Percentiles rank a stretch among this genome's conserved stretches.
Evolutionary conservation across 371 early-diverging fungal species (phyloP).

Genomic region (Circinella umbellata): DNA sequence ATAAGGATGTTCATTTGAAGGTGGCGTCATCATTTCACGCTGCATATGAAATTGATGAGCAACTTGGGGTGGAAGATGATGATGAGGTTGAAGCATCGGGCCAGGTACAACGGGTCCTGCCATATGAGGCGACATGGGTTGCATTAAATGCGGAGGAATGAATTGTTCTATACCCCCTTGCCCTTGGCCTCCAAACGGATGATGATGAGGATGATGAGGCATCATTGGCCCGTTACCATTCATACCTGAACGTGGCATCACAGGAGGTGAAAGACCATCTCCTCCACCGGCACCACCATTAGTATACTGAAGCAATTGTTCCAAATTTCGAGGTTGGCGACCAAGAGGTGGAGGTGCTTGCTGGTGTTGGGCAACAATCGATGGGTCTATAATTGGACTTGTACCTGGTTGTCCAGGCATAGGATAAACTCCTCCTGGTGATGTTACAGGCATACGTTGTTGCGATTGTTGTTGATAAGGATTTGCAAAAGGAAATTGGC

Average conservation of each 20-base stretch:
- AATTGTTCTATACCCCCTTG: constrained; percentile 28
- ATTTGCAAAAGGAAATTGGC: neutral
- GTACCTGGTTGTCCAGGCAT: neutral
- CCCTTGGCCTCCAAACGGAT: constrained; percentile 16
- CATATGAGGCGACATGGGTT: constrained; percentile 40
- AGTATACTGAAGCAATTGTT: constrained; percentile 17
- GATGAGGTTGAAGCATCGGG: constrained; percentile 39
- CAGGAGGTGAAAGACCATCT: constrained; percentile 10
- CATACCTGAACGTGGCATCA: constrained; percentile 2
- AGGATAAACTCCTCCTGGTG: constrained; percentile 11
- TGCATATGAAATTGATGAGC: constrained; percentile 31
- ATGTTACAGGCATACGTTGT: constrained; percentile 17
- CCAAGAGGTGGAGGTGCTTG: neutral
- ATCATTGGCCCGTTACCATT: constrained; percentile 15
- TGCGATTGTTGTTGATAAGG: constrained; percentile 7
- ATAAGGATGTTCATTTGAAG: constrained; percentile 23
- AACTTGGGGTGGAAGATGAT: constrained; percentile 30
- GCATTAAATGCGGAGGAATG: constrained; percentile 39
- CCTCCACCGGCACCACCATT: neutral
- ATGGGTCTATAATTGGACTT: constrained; percentile 9
- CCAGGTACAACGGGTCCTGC: constrained; percentile 25
- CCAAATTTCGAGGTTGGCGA: constrained; percentile 12
- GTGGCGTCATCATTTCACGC: constrained; percentile 38
- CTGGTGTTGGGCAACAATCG: neutral
- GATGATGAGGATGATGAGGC: constrained; percentile 19